Evolutionary conservation across 176 grass and related monocot genomes (phyloP).

Genomic region (Lolium multiflorum): DNA sequence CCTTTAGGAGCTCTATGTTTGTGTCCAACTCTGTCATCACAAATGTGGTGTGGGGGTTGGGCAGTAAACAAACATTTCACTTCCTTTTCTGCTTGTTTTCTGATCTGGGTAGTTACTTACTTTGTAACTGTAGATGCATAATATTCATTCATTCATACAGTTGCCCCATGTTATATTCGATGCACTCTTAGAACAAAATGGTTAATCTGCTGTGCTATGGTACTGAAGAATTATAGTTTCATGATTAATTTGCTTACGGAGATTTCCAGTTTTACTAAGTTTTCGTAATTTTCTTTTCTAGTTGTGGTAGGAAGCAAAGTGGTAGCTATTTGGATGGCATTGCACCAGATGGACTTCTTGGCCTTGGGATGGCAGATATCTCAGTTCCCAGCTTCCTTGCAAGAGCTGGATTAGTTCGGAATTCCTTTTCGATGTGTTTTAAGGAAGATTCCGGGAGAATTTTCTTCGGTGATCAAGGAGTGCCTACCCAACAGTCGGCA

Average conservation of each 20-base stretch:
- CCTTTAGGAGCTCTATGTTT: constrained; percentile 3
- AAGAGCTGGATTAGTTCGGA: constrained; percentile 75
- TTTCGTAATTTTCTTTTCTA: constrained; percentile 36
- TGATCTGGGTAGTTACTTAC: not conserved
- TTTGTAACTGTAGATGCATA: not conserved
- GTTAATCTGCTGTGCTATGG: not conserved
- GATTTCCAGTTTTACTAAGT: constrained; percentile 26
- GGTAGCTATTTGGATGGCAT: constrained; percentile 90
- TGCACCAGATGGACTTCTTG: constrained; percentile 97
- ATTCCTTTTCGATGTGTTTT: constrained; percentile 96
- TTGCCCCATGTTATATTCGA: not conserved
- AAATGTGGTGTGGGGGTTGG: not conserved
- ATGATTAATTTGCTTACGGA: constrained; percentile 31
- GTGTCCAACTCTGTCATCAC: not conserved
- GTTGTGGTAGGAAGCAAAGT: constrained; percentile 93
- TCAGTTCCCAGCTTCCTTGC: constrained; percentile 96
- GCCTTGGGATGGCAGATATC: constrained; percentile 84
- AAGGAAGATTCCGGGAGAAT: constrained; percentile 89
- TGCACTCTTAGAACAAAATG: constrained; percentile 1
- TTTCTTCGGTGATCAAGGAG: constrained; percentile 90
- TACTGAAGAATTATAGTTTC: constrained; percentile 1
- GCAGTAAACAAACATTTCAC: not conserved
- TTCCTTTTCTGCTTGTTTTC: constrained; percentile 13
- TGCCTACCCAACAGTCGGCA: constrained; percentile 79
- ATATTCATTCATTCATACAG: not conserved